Evolutionary conservation across 2,329 filamentous ascomycete species (phyloP).

Genomic region (Fusarium oxysporum): DNA sequence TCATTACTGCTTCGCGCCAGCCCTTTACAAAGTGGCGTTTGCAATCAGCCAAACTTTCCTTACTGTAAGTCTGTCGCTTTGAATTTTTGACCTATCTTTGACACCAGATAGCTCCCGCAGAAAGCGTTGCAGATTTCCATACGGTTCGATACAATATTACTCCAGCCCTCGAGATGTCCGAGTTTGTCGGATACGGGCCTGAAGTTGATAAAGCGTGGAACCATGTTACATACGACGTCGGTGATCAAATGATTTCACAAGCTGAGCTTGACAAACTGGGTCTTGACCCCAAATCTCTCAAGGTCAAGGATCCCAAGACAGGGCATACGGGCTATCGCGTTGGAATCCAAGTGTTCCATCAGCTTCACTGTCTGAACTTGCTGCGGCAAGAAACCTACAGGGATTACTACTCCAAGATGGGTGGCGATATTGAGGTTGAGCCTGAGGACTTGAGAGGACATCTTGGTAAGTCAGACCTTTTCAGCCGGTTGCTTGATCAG

Average conservation of each 20-base stretch:
- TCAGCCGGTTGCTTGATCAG: rapidly evolving
- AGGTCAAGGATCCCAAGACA: constrained; percentile 65
- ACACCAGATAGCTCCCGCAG: constrained; percentile 57
- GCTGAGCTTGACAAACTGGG: constrained; percentile 65
- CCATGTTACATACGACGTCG: constrained; percentile 61
- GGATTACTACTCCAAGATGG: constrained; percentile 60
- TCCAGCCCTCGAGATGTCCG: constrained; percentile 56
- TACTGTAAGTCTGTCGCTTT: constrained; percentile 14
- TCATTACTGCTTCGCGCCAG: constrained; percentile 19
- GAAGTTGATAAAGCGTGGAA: constrained; percentile 70
- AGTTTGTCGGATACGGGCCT: constrained; percentile 66
- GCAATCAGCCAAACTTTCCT: constrained; percentile 6
- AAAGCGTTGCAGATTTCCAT: constrained; percentile 61
- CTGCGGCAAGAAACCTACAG: constrained; percentile 61
- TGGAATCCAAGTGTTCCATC: constrained; percentile 68
- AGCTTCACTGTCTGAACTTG: constrained; percentile 62
- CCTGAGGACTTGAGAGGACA: constrained; percentile 32
- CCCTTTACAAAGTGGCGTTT: background rate
- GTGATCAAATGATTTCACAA: constrained; percentile 69
- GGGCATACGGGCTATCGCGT: constrained; percentile 70
- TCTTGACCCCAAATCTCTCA: constrained; percentile 64
- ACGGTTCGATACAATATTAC: constrained; percentile 62
- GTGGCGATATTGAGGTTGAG: constrained; percentile 60
- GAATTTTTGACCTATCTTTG: background rate
- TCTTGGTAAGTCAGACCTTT: background rate